Percentiles rank a stretch among this genome's conserved stretches.
Conservation (phyloP, 148 eudicot species). For the Dysphania ambrosioides region DNA sequence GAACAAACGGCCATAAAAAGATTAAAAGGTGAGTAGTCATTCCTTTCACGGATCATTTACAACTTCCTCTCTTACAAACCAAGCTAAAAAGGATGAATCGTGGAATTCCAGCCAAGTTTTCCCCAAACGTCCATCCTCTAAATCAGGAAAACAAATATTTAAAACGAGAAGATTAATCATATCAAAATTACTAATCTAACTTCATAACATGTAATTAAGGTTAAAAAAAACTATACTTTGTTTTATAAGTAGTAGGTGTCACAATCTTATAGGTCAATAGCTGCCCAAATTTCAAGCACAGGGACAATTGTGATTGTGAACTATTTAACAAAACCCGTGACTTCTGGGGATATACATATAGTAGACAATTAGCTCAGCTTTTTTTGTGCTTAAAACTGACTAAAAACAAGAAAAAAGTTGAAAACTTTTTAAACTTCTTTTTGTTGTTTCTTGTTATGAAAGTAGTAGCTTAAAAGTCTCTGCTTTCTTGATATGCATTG, state of each 20-base stretch:
- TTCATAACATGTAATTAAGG: too few species aligned
- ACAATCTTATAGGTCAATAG: neutral
- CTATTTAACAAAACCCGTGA: conserved; percentile 29
- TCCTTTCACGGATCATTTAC: conserved; percentile 15
- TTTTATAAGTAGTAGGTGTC: conserved; percentile 11
- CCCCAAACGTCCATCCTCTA: neutral
- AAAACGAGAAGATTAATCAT: too few species aligned
- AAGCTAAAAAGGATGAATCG: conserved; percentile 1
- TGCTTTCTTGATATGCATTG: neutral
- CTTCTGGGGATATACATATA: neutral
- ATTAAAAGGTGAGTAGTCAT: too few species aligned
- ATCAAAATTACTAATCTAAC: neutral
- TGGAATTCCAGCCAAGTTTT: too few species aligned
- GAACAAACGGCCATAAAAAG: conserved; percentile 30
- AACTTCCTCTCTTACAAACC: conserved; percentile 25
- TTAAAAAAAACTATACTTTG: neutral
- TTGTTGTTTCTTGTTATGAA: conserved; percentile 9
- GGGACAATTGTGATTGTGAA: conserved; percentile 11
- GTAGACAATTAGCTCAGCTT: too few species aligned
- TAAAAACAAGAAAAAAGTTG: neutral
- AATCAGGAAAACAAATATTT: neutral
- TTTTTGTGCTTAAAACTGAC: too few species aligned
- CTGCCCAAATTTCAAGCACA: conserved; percentile 7
- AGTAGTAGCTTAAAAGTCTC: conserved; percentile 11
- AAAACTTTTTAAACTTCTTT: neutral